Conservation (phyloP, 345 rosid species). For the Clausena lansium region DNA sequence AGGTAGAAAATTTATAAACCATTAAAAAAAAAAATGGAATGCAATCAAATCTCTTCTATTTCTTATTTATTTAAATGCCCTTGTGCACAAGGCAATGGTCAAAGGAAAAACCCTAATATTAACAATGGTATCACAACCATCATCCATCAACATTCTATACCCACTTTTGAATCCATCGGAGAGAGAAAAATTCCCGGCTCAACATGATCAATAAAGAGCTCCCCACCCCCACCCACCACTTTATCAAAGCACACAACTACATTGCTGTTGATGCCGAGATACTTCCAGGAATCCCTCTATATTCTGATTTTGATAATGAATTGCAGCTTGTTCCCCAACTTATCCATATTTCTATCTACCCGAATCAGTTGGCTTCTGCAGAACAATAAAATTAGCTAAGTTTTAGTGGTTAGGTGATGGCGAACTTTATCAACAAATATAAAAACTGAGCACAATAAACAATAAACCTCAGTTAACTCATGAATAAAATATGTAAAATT, state of each 20-base stretch:
- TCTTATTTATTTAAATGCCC: constrained; percentile 4
- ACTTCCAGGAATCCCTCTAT: background rate
- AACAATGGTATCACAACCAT: background rate
- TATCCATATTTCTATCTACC: constrained; percentile 25
- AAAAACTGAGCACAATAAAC: background rate
- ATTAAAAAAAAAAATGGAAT: background rate
- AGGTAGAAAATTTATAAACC: background rate
- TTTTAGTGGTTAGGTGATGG: background rate
- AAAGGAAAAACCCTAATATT: background rate
- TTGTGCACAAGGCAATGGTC: background rate
- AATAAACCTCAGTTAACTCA: background rate
- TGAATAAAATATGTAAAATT: background rate
- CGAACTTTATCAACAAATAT: background rate
- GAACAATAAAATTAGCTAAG: background rate
- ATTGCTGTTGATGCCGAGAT: background rate
- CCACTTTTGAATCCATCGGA: background rate
- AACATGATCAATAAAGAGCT: background rate
- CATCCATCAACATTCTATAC: background rate
- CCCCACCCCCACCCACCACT: background rate
- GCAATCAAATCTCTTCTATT: constrained; percentile 10
- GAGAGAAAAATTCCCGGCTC: background rate
- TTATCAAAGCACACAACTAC: background rate
- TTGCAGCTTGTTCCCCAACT: background rate
- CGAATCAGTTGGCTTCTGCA: constrained; percentile 20
- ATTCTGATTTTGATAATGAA: background rate